Base-by-base conservation (phyloP, 352 stramenopile genomes). In the Globisporangium sylvaticum region DNA sequence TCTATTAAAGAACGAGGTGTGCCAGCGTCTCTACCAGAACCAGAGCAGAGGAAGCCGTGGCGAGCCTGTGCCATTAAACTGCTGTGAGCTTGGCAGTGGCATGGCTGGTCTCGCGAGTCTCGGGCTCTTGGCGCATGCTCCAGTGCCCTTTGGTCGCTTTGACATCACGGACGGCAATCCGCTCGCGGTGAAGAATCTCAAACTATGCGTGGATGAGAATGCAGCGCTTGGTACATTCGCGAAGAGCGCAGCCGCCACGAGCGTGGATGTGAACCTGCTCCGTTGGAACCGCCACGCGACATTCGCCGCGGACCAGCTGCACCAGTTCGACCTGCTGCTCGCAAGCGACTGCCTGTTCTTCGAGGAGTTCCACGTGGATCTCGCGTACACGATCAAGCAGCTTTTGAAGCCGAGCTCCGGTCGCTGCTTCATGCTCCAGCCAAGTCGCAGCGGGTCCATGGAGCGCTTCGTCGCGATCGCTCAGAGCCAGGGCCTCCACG, bases 291-390 rank as follows among this genome's bases (percentile, higher is more conserved):
- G 87, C 44, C 67, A 73, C 27, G 70, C 58, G 12, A 27, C 44
- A 6, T 73, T 84, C 32, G 58, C 66, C 6, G 37, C 64, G 7
- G 58, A 76, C 22, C 62, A 78, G 66, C 71, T 62, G 5, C 73
- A 86, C 29, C 76, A 89, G 56, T 93, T 93, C 62, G 85, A 96
- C 65, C 66, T 96, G 64, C 67, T 96, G 48, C 76, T 96, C 34
- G 88, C 86, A 4, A 92, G 86, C 60, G 88, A 96, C 68, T 96
- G 88, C 61, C 71, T 96, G 1, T 96, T 96, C 72, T 96, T 96
- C 60, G 84, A 94, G 73, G 80, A 88, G 1, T 96, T 94, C 70
- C 86, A 96, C 70, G 68, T 83, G 53, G 88, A 96, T 62, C 71
- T 96, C 25, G 79, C 73, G 15, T 70, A 81, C 59, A 92, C 81